Base-by-base conservation (phyloP, 257 asterid species). In the Gentiana dahurica region DNA sequence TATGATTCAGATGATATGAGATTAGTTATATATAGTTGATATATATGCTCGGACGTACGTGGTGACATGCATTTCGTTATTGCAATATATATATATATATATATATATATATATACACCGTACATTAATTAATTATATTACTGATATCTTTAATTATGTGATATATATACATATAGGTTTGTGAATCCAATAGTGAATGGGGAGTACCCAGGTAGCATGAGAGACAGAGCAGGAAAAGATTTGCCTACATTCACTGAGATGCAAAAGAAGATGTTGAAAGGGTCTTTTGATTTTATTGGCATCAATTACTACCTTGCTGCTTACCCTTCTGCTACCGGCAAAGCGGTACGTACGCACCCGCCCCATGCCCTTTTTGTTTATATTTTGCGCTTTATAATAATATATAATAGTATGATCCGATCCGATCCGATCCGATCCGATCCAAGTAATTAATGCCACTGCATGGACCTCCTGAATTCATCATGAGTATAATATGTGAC, bases 231-330 rank as follows among this genome's bases (percentile, higher is more conserved):
- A 11, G 44, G 52, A 10, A 59, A 52, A 0, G 65, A 64, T 15
- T 34, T 65, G 5, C 70, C 70, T 5, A 45, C 6, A 35, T 65
- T 65, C 62, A 41, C 70, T 10, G 35, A 35, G 3, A 34, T 50
- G 9, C 59, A 65, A 46, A 12, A 45, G 4, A 8, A 39, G 4
- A 58, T 46, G 39, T 12, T 65, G 1, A 51, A 45, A n/a, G 64
- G 64, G 5, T 65, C 70, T 11, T 65, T 57, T 36, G 65, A 65
- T 36, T 65, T 65, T 35, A 13, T 58, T 1, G 70, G 60, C 6
- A 2, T 65, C 32, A 65, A 65, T 51, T 65, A 65, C 39, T 65
- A 65, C 15, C 34, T 58, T 8, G 48, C 59, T 51, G 45, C 32
- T 9, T 65, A 65, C 45, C 65, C 57, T 15, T 24, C 34, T 1